These are phyloP conservation scores for Trichoderma reesei DNA, from an alignment of 495 filamentous ascomycete species.

Conservation along the genomic window DNA sequence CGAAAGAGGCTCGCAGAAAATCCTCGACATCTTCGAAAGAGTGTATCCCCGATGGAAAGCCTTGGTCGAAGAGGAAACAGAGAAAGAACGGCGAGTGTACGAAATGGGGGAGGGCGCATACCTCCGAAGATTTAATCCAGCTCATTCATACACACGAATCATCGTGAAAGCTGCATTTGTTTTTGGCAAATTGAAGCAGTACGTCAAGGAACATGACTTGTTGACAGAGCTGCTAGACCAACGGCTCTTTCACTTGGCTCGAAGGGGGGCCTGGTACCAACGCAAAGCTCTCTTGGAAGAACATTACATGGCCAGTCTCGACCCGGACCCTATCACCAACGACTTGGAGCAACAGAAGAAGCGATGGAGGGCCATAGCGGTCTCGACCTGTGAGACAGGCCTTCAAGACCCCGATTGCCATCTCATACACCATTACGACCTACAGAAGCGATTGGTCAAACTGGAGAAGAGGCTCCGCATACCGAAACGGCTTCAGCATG, in stretches of 20 bases:
- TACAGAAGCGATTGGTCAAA: constrained; percentile 86
- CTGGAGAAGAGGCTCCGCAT: constrained; percentile 77
- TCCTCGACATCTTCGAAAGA: constrained; percentile 62
- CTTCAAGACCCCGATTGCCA: constrained; percentile 83
- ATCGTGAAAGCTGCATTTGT: constrained; percentile 73
- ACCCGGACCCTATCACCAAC: constrained; percentile 27
- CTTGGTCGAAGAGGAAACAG: constrained; percentile 66
- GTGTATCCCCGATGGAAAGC: constrained; percentile 72
- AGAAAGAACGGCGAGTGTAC: constrained; percentile 71
- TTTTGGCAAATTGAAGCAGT: constrained; percentile 73
- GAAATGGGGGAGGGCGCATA: constrained; percentile 83
- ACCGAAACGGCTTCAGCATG: constrained; percentile 80
- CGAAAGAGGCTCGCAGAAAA: constrained; percentile 45
- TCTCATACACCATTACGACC: constrained; percentile 83
- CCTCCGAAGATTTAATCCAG: constrained; percentile 80
- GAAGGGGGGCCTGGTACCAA: constrained; percentile 91
- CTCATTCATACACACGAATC: constrained; percentile 89
- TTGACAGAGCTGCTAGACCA: constrained; percentile 70
- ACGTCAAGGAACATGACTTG: constrained; percentile 66
- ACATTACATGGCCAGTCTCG: constrained; percentile 73
- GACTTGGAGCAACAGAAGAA: constrained; percentile 52
- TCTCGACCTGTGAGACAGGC: constrained; percentile 77
- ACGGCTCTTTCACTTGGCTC: constrained; percentile 70
- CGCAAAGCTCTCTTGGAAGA: constrained; percentile 91
- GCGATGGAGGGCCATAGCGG: constrained; percentile 70